Percentiles rank a stretch among this genome's conserved stretches.
phyloP scores from a whole-genome alignment of 768 basidiomycete genomes.

The Russula sp. region DNA sequence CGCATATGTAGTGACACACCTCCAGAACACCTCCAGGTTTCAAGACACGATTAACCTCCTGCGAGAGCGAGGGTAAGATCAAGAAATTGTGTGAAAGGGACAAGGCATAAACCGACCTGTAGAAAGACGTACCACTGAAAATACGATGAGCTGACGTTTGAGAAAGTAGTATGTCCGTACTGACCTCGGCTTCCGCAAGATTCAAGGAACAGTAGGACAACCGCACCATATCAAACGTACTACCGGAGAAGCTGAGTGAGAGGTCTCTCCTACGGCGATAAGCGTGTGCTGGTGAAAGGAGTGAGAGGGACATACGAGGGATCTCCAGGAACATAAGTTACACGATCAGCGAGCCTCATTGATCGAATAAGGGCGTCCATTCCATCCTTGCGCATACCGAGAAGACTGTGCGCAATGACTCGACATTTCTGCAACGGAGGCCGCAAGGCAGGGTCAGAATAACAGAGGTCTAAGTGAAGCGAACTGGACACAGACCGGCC shows the following conservation, averaged over 20 bases:
- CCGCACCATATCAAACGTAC: conserved; percentile 21
- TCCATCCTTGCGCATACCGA: conserved; percentile 2
- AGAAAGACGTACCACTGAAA: conserved; percentile 19
- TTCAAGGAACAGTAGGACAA: conserved; percentile 17
- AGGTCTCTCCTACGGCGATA: neutral
- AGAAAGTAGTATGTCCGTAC: neutral
- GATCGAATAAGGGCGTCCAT: neutral
- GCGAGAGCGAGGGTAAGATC: conserved; percentile 17
- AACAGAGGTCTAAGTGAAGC: no score
- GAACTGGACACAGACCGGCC: conserved; percentile 43
- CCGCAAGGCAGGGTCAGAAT: neutral
- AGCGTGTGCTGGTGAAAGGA: neutral
- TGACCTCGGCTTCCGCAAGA: conserved; percentile 20
- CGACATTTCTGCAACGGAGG: conserved; percentile 3
- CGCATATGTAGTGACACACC: conserved; percentile 32
- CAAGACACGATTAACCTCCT: conserved; percentile 67
- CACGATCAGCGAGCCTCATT: conserved; percentile 3
- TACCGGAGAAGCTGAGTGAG: neutral
- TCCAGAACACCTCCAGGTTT: conserved; percentile 56
- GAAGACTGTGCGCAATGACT: conserved; percentile 10
- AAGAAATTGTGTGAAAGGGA: conserved; percentile 11
- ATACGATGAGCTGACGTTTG: neutral
- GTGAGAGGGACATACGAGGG: conserved; percentile 5
- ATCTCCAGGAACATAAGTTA: conserved; percentile 11
- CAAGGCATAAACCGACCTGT: conserved; percentile 1